Base-by-base conservation (phyloP, 2,329 filamentous ascomycete genomes). In the Metarhizium humberi region DNA sequence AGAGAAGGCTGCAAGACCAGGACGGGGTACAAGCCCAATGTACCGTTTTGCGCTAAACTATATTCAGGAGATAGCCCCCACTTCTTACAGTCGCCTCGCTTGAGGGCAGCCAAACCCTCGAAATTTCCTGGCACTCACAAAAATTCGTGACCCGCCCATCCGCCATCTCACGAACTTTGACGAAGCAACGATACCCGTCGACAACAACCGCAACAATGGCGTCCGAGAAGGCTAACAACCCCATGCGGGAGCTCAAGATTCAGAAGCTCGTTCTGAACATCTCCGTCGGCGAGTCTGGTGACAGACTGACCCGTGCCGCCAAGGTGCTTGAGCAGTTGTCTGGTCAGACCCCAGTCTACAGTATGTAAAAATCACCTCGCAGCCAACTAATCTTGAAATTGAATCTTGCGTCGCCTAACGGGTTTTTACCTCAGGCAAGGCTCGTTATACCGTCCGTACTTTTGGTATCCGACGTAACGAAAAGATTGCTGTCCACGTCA, bases 381-480 rank as follows among this genome's bases (percentile, higher is more conserved):
- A 11, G 18, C 42, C 42, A 29, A 14, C 8, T 29, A 25, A 5
- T 10, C 45, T 16, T 38, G 29, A 29, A 38, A 18, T 47, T 25
- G 34, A 55, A 57, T 56, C 56, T 38, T 51, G 34, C 53, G 56
- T 51, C 52, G 40, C 38, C 57, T 60, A 60, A 61, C 59, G 18
- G 56, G 46, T 54, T 50, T 55, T 52, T 55, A 32, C 49, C 53
- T 55, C 71, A 92, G 89, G 88, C 91, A 99, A 99, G 89, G 94
- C 94, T 78, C 90, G 94, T 74, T 99, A 97, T 87, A 99, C 94
- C 69, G 94, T 99, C 85, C 92, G 94, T 82, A 97, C 92, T 74
- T 99, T 99, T 80, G 94, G 94, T 87, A 99, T 99, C 86, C 92
- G 94, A 78, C 92, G 94, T 91, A 99, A 99, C 88, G 94, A 99